phyloP scores from a whole-genome alignment of 2,329 filamentous ascomycete genomes.

The Tricladium varicosporioides region DNA sequence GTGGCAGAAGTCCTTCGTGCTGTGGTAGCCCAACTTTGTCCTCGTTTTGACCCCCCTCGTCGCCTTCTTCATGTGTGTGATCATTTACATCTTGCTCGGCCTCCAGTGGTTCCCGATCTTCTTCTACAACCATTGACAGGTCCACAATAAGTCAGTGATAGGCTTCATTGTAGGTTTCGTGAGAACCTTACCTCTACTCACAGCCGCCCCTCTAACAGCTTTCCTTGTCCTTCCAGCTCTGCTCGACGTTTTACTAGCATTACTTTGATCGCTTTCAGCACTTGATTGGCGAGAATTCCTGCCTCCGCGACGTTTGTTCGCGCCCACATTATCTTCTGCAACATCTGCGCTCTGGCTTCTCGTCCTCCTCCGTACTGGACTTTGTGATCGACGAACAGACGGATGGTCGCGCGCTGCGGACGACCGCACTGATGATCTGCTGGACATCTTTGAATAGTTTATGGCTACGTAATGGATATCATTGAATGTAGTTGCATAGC shows the following conservation, averaged over 20 bases:
- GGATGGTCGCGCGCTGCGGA: conserved; percentile 19
- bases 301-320: conserved; percentile 2
- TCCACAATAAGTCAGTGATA: conserved; percentile 22
- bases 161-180: neutral
- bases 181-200: conserved; percentile 16
- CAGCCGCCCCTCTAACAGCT: conserved; percentile 11
- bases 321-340: conserved; percentile 18
- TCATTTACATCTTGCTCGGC: conserved; percentile 13
- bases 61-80: neutral
- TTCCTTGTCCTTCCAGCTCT: conserved; percentile 22
- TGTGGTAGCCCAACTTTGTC: neutral
- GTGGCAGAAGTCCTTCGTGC: neutral
- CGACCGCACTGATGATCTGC: conserved; percentile 20
- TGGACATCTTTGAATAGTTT: neutral
- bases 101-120: conserved; percentile 18
- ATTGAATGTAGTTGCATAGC: no score
- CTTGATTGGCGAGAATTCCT: conserved; percentile 22
- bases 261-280: conserved; percentile 24
- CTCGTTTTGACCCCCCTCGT: conserved; percentile 2
- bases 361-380: conserved; percentile 31
- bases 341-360: conserved; percentile 40
- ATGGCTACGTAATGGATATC: neutral
- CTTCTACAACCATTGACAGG: conserved; percentile 30
- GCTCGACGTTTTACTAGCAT: conserved; percentile 16
- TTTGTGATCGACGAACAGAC: conserved; percentile 15